Conservation (phyloP, 306 rosid genomes). For the Urtica urens region DNA sequence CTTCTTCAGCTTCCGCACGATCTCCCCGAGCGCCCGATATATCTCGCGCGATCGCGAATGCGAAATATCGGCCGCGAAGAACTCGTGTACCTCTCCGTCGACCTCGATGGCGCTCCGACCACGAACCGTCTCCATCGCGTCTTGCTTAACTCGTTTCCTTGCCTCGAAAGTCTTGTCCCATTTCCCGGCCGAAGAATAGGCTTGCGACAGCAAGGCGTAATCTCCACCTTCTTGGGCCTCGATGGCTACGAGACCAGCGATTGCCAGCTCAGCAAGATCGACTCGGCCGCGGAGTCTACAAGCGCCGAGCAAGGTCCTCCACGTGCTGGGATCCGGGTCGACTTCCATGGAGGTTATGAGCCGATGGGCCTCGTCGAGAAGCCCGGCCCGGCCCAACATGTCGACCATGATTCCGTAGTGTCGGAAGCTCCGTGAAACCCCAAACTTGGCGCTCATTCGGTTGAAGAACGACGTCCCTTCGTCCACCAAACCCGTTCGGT, state of each 20-base stretch:
- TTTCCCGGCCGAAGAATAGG: constrained; percentile 68
- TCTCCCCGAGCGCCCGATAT: constrained; percentile 54
- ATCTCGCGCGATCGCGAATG: constrained; percentile 50
- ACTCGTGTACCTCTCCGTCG: constrained; percentile 58
- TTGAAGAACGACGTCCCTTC: constrained; percentile 51
- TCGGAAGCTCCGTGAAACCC: constrained; percentile 43
- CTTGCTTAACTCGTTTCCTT: constrained; percentile 57
- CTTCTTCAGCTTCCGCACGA: constrained; percentile 73
- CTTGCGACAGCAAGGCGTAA: constrained; percentile 58
- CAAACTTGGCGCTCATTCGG: constrained; percentile 47
- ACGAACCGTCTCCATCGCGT: constrained; percentile 55
- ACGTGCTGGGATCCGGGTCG: constrained; percentile 54
- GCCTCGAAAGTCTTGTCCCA: constrained; percentile 79
- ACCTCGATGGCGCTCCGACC: constrained; percentile 81
- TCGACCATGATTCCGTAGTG: constrained; percentile 93
- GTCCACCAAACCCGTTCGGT: constrained; percentile 65
- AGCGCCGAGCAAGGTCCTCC: constrained; percentile 80
- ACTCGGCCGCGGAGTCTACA: constrained; percentile 60
- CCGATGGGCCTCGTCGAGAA: constrained; percentile 57
- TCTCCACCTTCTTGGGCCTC: constrained; percentile 88
- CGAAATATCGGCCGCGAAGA: constrained; percentile 57
- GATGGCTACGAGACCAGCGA: constrained; percentile 60
- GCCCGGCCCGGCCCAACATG: constrained; percentile 72
- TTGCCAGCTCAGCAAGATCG: constrained; percentile 53
- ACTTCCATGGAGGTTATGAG: constrained; percentile 53